Evolutionary conservation across 345 rosid genomes (phyloP), one percentile per base, ranked within the genome.

Genomic region (Pseudoturritis turrita): DNA sequence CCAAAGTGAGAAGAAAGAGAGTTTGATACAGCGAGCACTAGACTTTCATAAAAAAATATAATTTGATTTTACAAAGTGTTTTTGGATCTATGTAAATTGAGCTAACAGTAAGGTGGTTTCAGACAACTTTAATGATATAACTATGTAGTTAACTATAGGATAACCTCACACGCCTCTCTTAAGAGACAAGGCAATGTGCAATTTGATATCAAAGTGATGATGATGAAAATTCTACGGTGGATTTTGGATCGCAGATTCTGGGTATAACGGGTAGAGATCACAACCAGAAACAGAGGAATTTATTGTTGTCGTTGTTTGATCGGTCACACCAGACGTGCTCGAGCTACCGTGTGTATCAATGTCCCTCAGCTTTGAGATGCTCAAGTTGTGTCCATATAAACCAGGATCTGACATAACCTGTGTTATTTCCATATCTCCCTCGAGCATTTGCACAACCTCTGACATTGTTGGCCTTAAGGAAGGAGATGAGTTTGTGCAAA

Each of bases 401-500:
- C 31, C 59, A 33, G 74, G 64, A 55, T 77, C 80, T 0, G 78
- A 70, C n/a, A 74, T 13, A 11, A 55, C 22, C 47, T 77, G 66
- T 2, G 66, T 72, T 13, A 79, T 56, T 7, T 19, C 25, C 0
- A 28, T 39, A 35, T 22, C 56, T 54, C 84, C 84, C 52, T 76
- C 78, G 4, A 82, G 78, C 84, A 81, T 85, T 10, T 39, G 35
- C 41, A 81, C 79, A 5, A 25, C 86, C 31, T 71, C 74, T 5
- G 88, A 65, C 88, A 84, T 82, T 0, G 64, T 65, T 44, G 86
- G 86, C 65, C 88, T 74, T 13, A 77, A 28, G 0, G 81, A 9
- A 5, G 84, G 78, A 10, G 86, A 84, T 4, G 72, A 57, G 51
- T 71, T 74, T n/a, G 83, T 68, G 74, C 88, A 84, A n/a, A 80